Evolutionary conservation across 1,284 basidiomycete species (phyloP).

Genomic region (Melanopsichium pennsylvanicum): DNA sequence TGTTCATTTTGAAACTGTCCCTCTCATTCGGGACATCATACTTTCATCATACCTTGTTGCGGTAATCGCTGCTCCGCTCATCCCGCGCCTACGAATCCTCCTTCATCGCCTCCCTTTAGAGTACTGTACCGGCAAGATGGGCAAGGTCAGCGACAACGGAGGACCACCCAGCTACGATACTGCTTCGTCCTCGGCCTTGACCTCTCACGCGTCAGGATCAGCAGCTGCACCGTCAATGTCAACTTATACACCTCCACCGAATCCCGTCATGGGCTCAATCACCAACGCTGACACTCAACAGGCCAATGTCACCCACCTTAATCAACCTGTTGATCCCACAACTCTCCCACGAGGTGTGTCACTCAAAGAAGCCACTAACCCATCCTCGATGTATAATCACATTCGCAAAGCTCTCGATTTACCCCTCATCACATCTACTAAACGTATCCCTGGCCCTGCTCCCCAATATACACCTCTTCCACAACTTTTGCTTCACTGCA

Average conservation of each 20-base stretch:
- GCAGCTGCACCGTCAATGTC: not conserved
- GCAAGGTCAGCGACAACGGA: slow-evolving; percentile 15
- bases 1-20: too few relatives aligned
- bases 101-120: not conserved
- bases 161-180: slow-evolving; percentile 17
- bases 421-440: slow-evolving; percentile 10
- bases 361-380: slow-evolving; percentile 14
- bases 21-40: too few relatives aligned
- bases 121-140: not conserved
- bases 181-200: not conserved
- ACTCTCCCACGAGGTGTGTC: slow-evolving; percentile 12
- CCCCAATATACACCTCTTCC: slow-evolving; percentile 14
- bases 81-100: too few relatives aligned
- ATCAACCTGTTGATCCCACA: not conserved
- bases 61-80: not conserved
- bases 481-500: slow-evolving; percentile 36
- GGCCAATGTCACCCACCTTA: too few relatives aligned
- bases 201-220: too few relatives aligned
- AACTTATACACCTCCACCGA: not conserved
- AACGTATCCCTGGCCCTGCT: slow-evolving; percentile 9
- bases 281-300: too few relatives aligned
- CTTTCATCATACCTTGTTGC: too few relatives aligned
- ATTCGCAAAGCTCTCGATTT: slow-evolving; percentile 21
- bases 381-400: slow-evolving; percentile 9
- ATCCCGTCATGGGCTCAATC: too few relatives aligned